A percentile compares a stretch with the other conserved stretches of the same genome.
phyloP scores from a whole-genome alignment of 108 stramenopile species.

The Skeletonema potamos region DNA sequence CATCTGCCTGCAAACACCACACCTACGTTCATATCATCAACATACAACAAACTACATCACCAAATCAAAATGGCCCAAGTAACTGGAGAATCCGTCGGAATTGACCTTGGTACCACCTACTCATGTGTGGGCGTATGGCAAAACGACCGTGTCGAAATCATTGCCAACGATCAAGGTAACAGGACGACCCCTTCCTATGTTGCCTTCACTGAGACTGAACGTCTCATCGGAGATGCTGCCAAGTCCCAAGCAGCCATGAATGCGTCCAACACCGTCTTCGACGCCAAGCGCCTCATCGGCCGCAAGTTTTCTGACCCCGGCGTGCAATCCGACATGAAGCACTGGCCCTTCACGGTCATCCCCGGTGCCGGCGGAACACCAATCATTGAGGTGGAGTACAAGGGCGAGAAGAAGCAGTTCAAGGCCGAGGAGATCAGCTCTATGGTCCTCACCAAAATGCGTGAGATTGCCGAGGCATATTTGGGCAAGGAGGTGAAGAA shows the following conservation, averaged over 20 bases:
- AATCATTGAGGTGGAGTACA: conserved; percentile 92
- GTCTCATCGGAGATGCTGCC: conserved; percentile 98
- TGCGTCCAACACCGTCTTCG: conserved; percentile 97
- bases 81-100: conserved; percentile 88
- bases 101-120: conserved; percentile 95
- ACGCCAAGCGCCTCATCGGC: conserved; percentile 98
- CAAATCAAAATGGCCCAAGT: conserved; percentile 26
- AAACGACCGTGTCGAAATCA: conserved; percentile 99
- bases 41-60: no score
- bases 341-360: conserved; percentile 95
- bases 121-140: conserved; percentile 99
- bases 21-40: no score
- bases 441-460: conserved; percentile 99
- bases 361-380: conserved; percentile 93
- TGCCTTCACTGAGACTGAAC: conserved; percentile 98
- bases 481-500: conserved; percentile 99
- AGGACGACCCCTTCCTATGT: conserved; percentile 99
- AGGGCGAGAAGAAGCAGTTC: conserved; percentile 97
- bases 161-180: conserved; percentile 99
- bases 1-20: no score
- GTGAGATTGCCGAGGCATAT: conserved; percentile 98
- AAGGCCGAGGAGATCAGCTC: conserved; percentile 99
- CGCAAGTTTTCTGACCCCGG: conserved; percentile 93
- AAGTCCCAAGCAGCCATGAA: conserved; percentile 99
- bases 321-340: conserved; percentile 96